phyloP scores from a whole-genome alignment of 202 grass and related monocot genomes.

The Thinopyrum obtusiflorum region DNA sequence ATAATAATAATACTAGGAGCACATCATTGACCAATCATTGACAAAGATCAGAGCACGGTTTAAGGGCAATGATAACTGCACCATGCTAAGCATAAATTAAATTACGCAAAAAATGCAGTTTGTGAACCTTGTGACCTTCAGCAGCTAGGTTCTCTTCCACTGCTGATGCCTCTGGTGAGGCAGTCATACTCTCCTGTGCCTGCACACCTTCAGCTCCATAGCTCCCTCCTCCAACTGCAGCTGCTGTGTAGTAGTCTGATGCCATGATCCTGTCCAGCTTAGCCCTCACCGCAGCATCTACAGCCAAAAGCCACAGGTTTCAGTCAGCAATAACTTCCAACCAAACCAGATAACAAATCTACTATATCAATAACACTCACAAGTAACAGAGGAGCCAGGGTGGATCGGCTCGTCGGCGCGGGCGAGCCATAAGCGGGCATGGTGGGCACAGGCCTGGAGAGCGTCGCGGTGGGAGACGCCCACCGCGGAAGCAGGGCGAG shows the following conservation, averaged over 20 bases:
- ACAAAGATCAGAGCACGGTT: background rate
- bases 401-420: constrained; percentile 59
- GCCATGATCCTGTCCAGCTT: constrained; percentile 87
- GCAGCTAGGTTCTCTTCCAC: constrained; percentile 24
- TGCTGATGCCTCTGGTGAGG: constrained; percentile 33
- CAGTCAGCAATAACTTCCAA: constrained; percentile 1
- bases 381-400: constrained; percentile 56
- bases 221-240: constrained; percentile 50
- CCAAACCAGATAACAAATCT: background rate
- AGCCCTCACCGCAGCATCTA: constrained; percentile 83
- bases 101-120: background rate
- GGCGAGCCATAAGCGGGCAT: constrained; percentile 68
- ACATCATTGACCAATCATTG: background rate
- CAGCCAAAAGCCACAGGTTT: background rate
- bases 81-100: background rate
- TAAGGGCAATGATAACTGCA: constrained; percentile 7
- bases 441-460: constrained; percentile 61
- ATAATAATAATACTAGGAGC: background rate
- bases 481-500: constrained; percentile 56
- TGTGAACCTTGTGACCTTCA: constrained; percentile 29
- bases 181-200: constrained; percentile 34
- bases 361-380: constrained; percentile 34
- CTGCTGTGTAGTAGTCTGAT: constrained; percentile 76
- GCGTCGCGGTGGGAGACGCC: constrained; percentile 81
- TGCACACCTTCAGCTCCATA: constrained; percentile 36